Evolutionary conservation across 2,329 filamentous ascomycete species (phyloP), one percentile per base, ranked within the genome.

Genomic region (Cytospora mali): DNA sequence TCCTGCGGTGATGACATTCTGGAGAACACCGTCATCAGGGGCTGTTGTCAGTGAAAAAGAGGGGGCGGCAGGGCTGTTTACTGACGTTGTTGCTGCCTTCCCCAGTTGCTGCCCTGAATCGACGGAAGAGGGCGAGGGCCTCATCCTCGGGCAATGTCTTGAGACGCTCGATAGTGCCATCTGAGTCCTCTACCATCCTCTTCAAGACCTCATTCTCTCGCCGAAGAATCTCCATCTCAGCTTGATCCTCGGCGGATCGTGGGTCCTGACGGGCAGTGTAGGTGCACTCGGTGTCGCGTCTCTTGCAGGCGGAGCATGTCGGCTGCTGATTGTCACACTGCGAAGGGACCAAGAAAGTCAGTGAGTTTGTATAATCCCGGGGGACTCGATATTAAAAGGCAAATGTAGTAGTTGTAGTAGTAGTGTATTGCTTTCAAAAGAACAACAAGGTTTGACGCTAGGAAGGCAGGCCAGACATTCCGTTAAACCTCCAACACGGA

Each of bases 311-410:
- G 3, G 61, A 42, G n/a, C 64, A 66, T 23, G 21, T 18, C 16
- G 64, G 64, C n/a, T 25, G 51, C 23, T 42, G 58, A 25, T 55
- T 51, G 25, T 66, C 58, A 53, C 64, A 64, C 64, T 66, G 48
- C 9, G 35, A 10, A n/a, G 25, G 5, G 14, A 23, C 13, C 3
- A 33, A 48, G 27, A 25, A 11, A 25, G 31, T 18, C 16, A 25
- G 56, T 13, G 23, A 10, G 42, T 5, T 6, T 6, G 49, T 1
- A 28, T 5, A n/a, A n/a, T n/a, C n/a, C n/a, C n/a, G n/a, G n/a
- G n/a, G n/a, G n/a, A n/a, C n/a, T n/a, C n/a, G n/a, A n/a, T n/a
- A n/a, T n/a, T n/a, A n/a, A n/a, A n/a, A n/a, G n/a, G n/a, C n/a
- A n/a, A n/a, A n/a, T n/a, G n/a, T n/a, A n/a, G n/a, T n/a, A n/a